Base-by-base conservation (phyloP, 768 basidiomycete species). In the Austroboletus eburneus region DNA sequence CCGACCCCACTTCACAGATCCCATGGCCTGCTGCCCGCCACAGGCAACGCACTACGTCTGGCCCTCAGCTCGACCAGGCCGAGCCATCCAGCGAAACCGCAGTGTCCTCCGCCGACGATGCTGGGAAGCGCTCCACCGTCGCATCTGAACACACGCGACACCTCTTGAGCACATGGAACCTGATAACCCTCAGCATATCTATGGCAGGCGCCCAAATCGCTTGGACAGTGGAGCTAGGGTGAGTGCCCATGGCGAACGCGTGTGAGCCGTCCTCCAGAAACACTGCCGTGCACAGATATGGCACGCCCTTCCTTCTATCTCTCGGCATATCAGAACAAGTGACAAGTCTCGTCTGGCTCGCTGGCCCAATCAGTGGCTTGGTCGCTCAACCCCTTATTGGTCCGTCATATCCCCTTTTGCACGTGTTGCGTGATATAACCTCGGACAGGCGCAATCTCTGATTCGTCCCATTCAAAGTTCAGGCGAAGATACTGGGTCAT, bases 371-470 rank as follows among this genome's bases (percentile, higher is more conserved):
- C 50, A 92, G 90, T 51, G 96, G 96, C 14, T 74, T 99, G 38
- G 72, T 99, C 42, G 93, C 93, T 5, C 96, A 99, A 64, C 96
- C 96, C n/a, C 75, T 98, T 45, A 96, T 99, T 57, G 96, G 95
- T 91, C n/a, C 36, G 47, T 47, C 14, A 16, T 14, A 4, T 13
- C 48, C 9, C 23, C 33, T 23, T 45, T 34, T 41, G 45, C 12
- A 42, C 25, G 27, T 20, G 36, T 43, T 23, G 36, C 17, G 37
- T 39, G 22, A 30, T 45, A 23, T 51, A 16, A 56, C 43, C 21
- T 44, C 17, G 22, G 22, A 18, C 51, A 94, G 91, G 93, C 52
- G 94, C 96, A 12, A 81, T 99, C 61, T 98, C 95, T 16, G 96
- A 99, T 67, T 85, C 91, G 36, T 96, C 94, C 4, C 75, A 79